Conservation (phyloP, 2,329 filamentous ascomycete species). For the Bimuria novae-zelandiae region DNA sequence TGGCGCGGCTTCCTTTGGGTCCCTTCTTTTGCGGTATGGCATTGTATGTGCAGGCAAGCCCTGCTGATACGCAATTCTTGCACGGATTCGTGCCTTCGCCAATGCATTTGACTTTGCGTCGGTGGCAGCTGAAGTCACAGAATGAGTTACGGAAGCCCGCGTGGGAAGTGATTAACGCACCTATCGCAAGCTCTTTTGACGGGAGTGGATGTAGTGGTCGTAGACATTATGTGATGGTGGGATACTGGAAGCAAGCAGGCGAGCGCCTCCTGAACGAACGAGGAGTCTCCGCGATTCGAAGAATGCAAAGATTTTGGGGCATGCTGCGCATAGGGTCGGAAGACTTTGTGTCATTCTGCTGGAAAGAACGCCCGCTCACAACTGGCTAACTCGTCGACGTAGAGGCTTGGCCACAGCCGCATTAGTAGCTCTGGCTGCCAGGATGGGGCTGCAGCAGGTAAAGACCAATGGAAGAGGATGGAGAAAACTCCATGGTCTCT, state of each 20-base stretch:
- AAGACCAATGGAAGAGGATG: slow-evolving; percentile 29
- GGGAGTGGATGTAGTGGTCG: slow-evolving; percentile 39
- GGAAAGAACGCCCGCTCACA: slow-evolving; percentile 33
- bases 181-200: slow-evolving; percentile 51
- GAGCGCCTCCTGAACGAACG: slow-evolving; percentile 30
- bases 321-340: slow-evolving; percentile 36
- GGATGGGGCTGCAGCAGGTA: slow-evolving; percentile 17
- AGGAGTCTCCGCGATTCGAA: slow-evolving; percentile 29
- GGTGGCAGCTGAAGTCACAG: slow-evolving; percentile 46
- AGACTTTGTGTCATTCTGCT: slow-evolving; percentile 43
- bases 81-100: slow-evolving; percentile 58
- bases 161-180: slow-evolving; percentile 30
- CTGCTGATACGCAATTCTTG: slow-evolving; percentile 64
- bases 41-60: slow-evolving; percentile 66
- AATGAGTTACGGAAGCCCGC: slow-evolving; percentile 17
- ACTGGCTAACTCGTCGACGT: slow-evolving; percentile 40
- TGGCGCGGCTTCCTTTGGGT: slow-evolving; percentile 65
- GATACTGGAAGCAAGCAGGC: slow-evolving; percentile 26
- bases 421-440: slow-evolving; percentile 40
- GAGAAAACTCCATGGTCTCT: slow-evolving; percentile 29
- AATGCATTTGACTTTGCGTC: slow-evolving; percentile 58
- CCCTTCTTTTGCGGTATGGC: slow-evolving; percentile 68
- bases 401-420: slow-evolving; percentile 42
- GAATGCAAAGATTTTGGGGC: slow-evolving; percentile 31
- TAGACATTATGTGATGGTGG: slow-evolving; percentile 33